Evolutionary conservation across 768 basidiomycete genomes (phyloP), one percentile per base, ranked within the genome.

Genomic region (Phallus indusiatus): DNA sequence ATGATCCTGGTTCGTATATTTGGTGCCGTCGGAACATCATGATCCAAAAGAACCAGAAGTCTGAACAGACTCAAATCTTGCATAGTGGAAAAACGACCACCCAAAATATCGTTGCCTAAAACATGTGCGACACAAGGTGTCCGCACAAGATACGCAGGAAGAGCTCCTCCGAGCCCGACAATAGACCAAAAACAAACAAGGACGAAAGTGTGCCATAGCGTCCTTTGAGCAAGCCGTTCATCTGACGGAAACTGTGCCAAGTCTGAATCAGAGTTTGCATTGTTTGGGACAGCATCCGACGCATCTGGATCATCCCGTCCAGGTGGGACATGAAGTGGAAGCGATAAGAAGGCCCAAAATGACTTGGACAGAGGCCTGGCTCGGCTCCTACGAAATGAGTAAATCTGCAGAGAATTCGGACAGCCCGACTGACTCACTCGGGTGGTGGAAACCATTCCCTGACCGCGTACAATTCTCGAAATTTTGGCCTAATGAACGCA

Each of bases 21-120:
- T n/a, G 42, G 42, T 42, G 12, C 14, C 12, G 42, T 42, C 14
- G 9, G 12, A n/a, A 10, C 42, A 7, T 73, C 70, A 49, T 69
- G 69, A 63, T 86, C 81, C 36, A 89, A 68, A 14, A 85, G 67
- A 20, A 81, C 78, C 54, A 93, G 71, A n/a, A 91, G 77, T 1
- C 88, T 81, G 35, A 89, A 69, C n/a, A 93, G 69, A 61, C 83
- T 86, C 58, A 93, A 78, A 67, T 93, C 90, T 57, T 86, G 81
- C 14, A 91, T 73, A 0, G 80, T 81, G 2, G 86, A 85, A 59
- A 81, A 84, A 6, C 77, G 75, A 5, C 89, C 88, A 37, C 75
- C 75, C 63, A 77, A 84, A 9, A 66, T 64, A 5, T 78, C 70
- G 0, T 73, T 61, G 0, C 74, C 67, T 1, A 78, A 74, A 0